These are phyloP conservation scores for Acacia confusa DNA, from an alignment of 306 rosid species.

Conservation along the genomic window DNA sequence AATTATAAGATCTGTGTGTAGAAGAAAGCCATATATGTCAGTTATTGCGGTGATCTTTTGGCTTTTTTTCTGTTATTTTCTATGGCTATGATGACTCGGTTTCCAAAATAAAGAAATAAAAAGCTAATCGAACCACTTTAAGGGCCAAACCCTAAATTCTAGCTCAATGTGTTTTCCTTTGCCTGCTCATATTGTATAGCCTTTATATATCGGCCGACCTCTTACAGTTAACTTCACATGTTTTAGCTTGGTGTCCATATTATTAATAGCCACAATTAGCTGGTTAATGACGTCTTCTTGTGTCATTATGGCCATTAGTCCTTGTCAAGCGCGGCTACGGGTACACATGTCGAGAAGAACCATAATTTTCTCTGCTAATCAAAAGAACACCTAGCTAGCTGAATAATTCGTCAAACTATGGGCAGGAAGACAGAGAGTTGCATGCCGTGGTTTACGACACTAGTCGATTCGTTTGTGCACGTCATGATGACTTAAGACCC, in stretches of 20 bases:
- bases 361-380: background rate
- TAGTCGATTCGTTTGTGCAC: background rate
- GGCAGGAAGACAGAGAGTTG: background rate
- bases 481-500: background rate
- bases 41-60: background rate
- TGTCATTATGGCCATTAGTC: background rate
- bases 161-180: background rate
- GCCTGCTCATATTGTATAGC: background rate
- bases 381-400: background rate
- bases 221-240: background rate
- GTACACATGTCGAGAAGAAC: background rate
- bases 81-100: background rate
- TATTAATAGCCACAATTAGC: background rate
- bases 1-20: background rate
- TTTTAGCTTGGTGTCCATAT: background rate
- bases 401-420: background rate
- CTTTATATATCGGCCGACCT: background rate
- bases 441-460: background rate
- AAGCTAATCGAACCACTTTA: background rate
- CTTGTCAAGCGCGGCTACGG: background rate
- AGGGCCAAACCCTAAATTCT: conserved; percentile 8
- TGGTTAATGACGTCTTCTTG: background rate
- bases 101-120: background rate
- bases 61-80: background rate
- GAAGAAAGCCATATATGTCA: background rate